Evolutionary conservation across 768 basidiomycete species (phyloP).

Genomic region (Mrakia gelida): DNA sequence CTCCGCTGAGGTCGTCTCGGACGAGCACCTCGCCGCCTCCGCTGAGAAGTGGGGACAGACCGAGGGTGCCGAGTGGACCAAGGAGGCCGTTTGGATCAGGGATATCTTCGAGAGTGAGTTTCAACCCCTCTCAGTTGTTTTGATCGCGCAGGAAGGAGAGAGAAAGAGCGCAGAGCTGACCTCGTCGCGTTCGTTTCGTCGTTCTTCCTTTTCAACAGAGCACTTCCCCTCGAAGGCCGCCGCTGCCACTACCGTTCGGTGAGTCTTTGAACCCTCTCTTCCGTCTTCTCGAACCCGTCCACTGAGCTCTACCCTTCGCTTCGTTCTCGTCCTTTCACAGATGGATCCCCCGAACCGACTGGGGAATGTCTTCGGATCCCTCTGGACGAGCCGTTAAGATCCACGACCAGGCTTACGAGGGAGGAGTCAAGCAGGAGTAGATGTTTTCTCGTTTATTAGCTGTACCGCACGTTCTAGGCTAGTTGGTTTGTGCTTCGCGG

Average conservation of each 20-base stretch:
- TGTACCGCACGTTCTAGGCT: too few relatives aligned
- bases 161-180: background rate
- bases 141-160: background rate
- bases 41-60: conserved; percentile 64
- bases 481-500: background rate
- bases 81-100: conserved; percentile 90
- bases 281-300: too few relatives aligned
- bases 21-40: conserved; percentile 71
- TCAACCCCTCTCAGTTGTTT: too few relatives aligned
- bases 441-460: too few relatives aligned
- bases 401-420: conserved; percentile 81
- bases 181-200: conserved; percentile 21
- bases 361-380: conserved; percentile 69
- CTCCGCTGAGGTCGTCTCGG: conserved; percentile 67
- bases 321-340: too few relatives aligned
- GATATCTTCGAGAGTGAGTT: conserved; percentile 77
- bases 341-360: conserved; percentile 49
- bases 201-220: conserved; percentile 47
- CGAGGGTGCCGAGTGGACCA: conserved; percentile 78
- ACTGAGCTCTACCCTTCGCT: too few relatives aligned
- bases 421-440: conserved; percentile 21
- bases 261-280: too few relatives aligned
- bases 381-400: conserved; percentile 93
- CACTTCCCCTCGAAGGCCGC: conserved; percentile 82
- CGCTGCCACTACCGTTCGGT: conserved; percentile 79